Conservation (phyloP, 2,329 filamentous ascomycete genomes). For the Thielaviopsis musarum region DNA sequence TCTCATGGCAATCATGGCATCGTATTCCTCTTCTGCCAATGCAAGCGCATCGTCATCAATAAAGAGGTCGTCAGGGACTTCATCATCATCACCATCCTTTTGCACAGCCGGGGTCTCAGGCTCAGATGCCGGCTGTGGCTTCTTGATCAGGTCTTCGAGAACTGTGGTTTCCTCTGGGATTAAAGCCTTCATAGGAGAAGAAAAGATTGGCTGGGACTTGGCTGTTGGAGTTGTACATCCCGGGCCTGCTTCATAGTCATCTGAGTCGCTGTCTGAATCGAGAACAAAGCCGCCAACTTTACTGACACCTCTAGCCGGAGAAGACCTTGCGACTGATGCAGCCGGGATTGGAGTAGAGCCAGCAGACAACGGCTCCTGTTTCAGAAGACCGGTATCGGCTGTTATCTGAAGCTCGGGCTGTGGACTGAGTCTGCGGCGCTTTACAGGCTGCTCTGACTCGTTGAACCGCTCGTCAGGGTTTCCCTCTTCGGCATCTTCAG, state of each 20-base stretch:
- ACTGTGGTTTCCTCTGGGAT: constrained; percentile 17
- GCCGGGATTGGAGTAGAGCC: constrained; percentile 34
- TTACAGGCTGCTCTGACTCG: constrained; percentile 18
- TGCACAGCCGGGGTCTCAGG: no score
- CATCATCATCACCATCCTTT: neutral
- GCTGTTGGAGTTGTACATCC: neutral
- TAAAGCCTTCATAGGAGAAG: constrained; percentile 16
- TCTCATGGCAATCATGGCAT: constrained; percentile 55
- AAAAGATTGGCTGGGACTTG: constrained; percentile 14
- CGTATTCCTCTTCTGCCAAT: constrained; percentile 45
- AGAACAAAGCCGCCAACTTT: constrained; percentile 36
- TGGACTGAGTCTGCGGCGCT: constrained; percentile 26
- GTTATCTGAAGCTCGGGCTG: constrained; percentile 10
- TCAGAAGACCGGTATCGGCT: neutral
- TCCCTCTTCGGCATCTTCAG: constrained; percentile 13
- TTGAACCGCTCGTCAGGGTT: constrained; percentile 12
- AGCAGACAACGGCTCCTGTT: neutral
- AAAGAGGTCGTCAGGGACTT: constrained; percentile 35
- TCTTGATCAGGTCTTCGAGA: constrained; percentile 7
- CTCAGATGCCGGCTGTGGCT: neutral
- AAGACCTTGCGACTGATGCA: constrained; percentile 15
- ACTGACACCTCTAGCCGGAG: constrained; percentile 13
- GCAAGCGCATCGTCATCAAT: constrained; percentile 22
- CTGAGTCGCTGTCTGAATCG: constrained; percentile 45
- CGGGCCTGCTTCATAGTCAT: constrained; percentile 14